Evolutionary conservation across 192 early-diverging fungal genomes (phyloP), one percentile per base, ranked within the genome.

Genomic region (Rhizophagus prolifer): DNA sequence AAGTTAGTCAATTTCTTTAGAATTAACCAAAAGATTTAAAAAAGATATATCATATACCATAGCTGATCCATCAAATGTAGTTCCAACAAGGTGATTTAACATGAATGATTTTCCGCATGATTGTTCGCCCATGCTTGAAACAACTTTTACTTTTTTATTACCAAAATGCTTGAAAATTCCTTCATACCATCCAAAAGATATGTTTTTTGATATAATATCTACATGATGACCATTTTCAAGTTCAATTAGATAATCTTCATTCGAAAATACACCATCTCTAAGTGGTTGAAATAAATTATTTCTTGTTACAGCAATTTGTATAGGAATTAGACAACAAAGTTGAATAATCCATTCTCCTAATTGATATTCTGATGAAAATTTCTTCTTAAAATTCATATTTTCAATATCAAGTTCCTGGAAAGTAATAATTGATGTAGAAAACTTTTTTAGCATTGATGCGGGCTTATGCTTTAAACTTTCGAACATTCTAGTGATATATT

Each of bases 71-170:
- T 78, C 77, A 36, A 70, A 74, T 6, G 58, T 74, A 21, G 72
- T 62, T 16, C 72, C 72, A 44, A 74, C 23, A 9, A 74, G 61
- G 36, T 78, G 77, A 7, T 78, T 78, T 10, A 78, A 23, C 28
- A 77, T 34, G 8, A 30, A 78, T 8, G 71, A 78, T 38, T 78
- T 78, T 41, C 77, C 77, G 13, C 69, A 72, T 2, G 71, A 75
- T 70, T 78, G 77, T 59, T 78, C 77, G 5, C 77, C 77, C 77
- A 78, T 78, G 23, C 46, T 58, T 9, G 71, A 75, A 16, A 78
- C 70, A 4, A 71, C 77, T 60, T 78, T 78, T 3, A 78, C 68
- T 34, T 72, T 41, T 14, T 44, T 25, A 47, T 61, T 46, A 5
- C 71, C 70, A 74, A 61, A 73, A 60, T 72, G 62, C 38, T 58